These are phyloP conservation scores for Zygnema cylindricum DNA, from an alignment of 139 green algal species.

Conservation along the genomic window DNA sequence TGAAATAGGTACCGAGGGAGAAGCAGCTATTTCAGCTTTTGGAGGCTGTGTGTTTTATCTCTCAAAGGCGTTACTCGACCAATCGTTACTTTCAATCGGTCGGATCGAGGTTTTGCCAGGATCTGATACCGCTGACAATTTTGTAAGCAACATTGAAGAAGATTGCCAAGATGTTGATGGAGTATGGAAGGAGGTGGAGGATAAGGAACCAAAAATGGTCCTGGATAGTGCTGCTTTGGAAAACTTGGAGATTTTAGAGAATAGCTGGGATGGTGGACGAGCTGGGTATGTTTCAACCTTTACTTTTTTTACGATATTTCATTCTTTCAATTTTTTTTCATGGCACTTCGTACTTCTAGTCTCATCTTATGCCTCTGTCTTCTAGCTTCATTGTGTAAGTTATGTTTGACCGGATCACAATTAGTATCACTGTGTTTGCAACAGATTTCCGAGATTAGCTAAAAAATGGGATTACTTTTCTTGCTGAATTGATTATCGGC, in stretches of 20 bases:
- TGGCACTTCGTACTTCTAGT: too few species aligned
- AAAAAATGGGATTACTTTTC: too few species aligned
- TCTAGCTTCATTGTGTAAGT: too few species aligned
- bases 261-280: constrained; percentile 73
- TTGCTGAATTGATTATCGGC: neutral
- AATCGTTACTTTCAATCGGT: constrained; percentile 70
- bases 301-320: constrained; percentile 20
- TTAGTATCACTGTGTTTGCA: too few species aligned
- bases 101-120: constrained; percentile 74
- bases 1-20: neutral
- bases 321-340: neutral
- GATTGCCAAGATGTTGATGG: constrained; percentile 13
- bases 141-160: neutral
- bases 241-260: constrained; percentile 92
- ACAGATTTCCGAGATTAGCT: too few species aligned
- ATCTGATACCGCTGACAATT: constrained; percentile 4
- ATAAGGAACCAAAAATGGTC: constrained; percentile 68
- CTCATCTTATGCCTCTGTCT: too few species aligned
- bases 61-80: constrained; percentile 77
- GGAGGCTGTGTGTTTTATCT: constrained; percentile 69
- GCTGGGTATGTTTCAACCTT: constrained; percentile 65
- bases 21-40: constrained; percentile 30
- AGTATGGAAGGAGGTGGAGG: constrained; percentile 31
- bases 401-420: too few species aligned
- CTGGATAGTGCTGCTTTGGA: constrained; percentile 93